phyloP scores from a whole-genome alignment of 83 land plant genomes.

The Larix sibirica region DNA sequence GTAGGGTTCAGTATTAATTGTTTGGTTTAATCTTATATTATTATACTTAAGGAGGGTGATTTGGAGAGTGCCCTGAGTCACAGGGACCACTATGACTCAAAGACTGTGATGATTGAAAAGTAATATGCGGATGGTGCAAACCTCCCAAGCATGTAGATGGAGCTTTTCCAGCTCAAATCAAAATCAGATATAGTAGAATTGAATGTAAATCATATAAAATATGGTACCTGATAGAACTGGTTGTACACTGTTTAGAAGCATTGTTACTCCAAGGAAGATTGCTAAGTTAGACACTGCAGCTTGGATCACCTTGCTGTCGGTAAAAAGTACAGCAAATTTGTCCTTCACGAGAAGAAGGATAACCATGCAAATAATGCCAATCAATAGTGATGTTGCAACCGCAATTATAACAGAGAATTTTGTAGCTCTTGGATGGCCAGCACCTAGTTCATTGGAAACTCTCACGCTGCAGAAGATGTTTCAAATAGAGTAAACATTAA shows the following conservation, averaged over 20 bases:
- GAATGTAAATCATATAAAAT: no score
- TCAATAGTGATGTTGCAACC: constrained; percentile 32
- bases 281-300: constrained; percentile 41
- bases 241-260: constrained; percentile 62
- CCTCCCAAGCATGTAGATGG: no score
- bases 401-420: constrained; percentile 49
- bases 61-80: no score
- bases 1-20: no score
- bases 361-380: constrained; percentile 42
- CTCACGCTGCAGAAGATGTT: constrained; percentile 36
- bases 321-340: constrained; percentile 44
- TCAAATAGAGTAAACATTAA: not conserved
- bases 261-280: constrained; percentile 45
- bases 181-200: no score
- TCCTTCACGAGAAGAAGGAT: constrained; percentile 20
- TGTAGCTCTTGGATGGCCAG: constrained; percentile 56
- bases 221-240: constrained; percentile 57
- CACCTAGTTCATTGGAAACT: constrained; percentile 66
- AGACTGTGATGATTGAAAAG: no score
- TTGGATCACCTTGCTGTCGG: constrained; percentile 34
- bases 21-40: no score
- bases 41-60: no score
- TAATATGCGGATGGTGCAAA: no score
- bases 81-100: no score
- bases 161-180: no score